Conservation (phyloP, 2,329 filamentous ascomycete species). For the Phialocephala subalpina region DNA sequence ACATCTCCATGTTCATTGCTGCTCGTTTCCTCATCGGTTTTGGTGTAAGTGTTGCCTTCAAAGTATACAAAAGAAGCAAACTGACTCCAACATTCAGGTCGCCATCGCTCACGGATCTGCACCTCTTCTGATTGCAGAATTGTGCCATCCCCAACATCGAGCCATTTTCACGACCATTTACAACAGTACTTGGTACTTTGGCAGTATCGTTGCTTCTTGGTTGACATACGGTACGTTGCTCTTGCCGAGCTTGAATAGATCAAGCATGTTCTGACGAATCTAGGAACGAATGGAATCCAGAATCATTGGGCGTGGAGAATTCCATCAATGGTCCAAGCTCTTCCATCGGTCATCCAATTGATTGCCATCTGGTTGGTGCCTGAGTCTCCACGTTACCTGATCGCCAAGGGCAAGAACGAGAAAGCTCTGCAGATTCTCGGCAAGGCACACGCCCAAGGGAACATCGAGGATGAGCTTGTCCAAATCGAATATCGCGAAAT, state of each 20-base stretch:
- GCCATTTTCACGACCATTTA: conserved; percentile 56
- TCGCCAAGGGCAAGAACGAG: conserved; percentile 55
- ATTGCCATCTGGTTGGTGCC: conserved; percentile 45
- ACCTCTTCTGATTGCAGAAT: conserved; percentile 51
- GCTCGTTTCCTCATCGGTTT: conserved; percentile 49
- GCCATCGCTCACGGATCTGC: conserved; percentile 41
- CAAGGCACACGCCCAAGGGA: conserved; percentile 53
- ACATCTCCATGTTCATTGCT: conserved; percentile 53
- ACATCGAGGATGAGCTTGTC: conserved; percentile 49
- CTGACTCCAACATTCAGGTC: no score
- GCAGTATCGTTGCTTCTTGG: conserved; percentile 55
- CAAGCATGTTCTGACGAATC: conserved; percentile 2
- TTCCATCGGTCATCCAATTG: conserved; percentile 40
- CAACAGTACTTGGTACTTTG: conserved; percentile 54
- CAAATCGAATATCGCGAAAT: conserved; percentile 53
- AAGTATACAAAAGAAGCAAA: no score
- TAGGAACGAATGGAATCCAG: conserved; percentile 47
- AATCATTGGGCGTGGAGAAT: conserved; percentile 46
- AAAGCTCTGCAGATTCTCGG: conserved; percentile 56
- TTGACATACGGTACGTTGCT: conserved; percentile 47
- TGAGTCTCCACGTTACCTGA: conserved; percentile 51
- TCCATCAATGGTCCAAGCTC: conserved; percentile 44
- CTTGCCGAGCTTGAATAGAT: not conserved
- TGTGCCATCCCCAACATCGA: conserved; percentile 57
- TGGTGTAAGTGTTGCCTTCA: no score